Evolutionary conservation across 2,329 filamentous ascomycete genomes (phyloP), one percentile per base, ranked within the genome.

Genomic region (Pseudogymnoascus sp.): DNA sequence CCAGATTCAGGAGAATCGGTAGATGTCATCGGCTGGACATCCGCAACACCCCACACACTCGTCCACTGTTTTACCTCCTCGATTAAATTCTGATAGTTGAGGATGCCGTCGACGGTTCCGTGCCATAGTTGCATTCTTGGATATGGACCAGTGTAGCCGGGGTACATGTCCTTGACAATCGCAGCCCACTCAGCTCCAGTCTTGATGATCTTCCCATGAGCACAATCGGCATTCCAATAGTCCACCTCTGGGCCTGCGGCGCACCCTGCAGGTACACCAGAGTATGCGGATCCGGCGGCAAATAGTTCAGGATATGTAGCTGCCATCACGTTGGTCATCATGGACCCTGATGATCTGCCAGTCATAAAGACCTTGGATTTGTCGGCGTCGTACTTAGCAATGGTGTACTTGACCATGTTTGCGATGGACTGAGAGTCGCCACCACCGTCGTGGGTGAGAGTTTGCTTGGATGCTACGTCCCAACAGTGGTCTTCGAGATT

Each of bases 401-500:
- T 69, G 3, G 80, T 75, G 66, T 82, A 84, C 38, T 71, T 74
- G 53, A 85, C 81, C 82, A 86, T 85, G 67, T 81, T 83, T 22
- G 78, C 80, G 61, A 86, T 82, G 0, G 76, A 75, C 41, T 79
- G 78, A 57, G 76, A 80, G 69, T 86, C 80, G 2, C 81, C 80
- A 20, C 82, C 82, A 6, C 80, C 82, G 61, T 81, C 75, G 66
- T 83, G 82, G 2, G 76, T 80, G 1, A 86, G 75, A 0, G 81
- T 76, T 36, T 73, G 71, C 28, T 72, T 73, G 18, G 77, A 80
- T 12, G 77, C 78, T 2, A 85, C 82, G 63, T 86, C 83, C 81
- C 82, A 86, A 73, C 82, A 86, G 64, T 71, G 72, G 11, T 74
- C 80, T n/a, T 47, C 25, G 9, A 70, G 70, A 65, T 80, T 78